A percentile compares a stretch with the other conserved stretches of the same genome.
Evolutionary conservation across 2,329 filamentous ascomycete genomes (phyloP).

Genomic region (Cercospora sp.): DNA sequence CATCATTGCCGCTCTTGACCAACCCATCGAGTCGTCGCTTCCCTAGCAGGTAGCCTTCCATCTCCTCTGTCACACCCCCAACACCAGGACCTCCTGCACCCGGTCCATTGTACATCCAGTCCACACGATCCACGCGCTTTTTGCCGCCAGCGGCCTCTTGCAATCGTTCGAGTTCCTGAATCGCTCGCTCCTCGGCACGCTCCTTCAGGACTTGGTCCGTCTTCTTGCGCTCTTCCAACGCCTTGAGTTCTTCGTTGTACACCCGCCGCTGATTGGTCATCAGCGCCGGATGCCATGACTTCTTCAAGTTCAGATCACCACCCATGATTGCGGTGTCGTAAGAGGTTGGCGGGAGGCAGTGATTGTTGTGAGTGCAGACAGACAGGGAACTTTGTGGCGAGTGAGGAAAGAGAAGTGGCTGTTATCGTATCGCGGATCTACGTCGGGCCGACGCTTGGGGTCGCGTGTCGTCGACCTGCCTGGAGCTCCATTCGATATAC

Average conservation of each 20-base stretch:
- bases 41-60: slow-evolving; percentile 88
- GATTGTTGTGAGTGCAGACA: background rate
- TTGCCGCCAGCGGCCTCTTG: slow-evolving; percentile 85
- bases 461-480: slow-evolving; percentile 1
- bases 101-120: slow-evolving; percentile 97
- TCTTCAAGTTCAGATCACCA: slow-evolving; percentile 92
- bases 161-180: slow-evolving; percentile 86
- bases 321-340: slow-evolving; percentile 65
- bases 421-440: background rate
- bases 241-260: slow-evolving; percentile 88
- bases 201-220: slow-evolving; percentile 91
- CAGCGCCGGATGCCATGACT: slow-evolving; percentile 86
- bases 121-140: slow-evolving; percentile 78
- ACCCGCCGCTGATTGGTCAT: slow-evolving; percentile 88
- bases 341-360: background rate
- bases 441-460: background rate
- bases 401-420: background rate
- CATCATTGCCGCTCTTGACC: slow-evolving; percentile 77
- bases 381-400: slow-evolving; percentile 3
- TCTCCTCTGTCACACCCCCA: slow-evolving; percentile 69
- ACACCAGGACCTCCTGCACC: slow-evolving; percentile 72
- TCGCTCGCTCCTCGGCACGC: slow-evolving; percentile 86
- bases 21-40: slow-evolving; percentile 89
- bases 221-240: slow-evolving; percentile 89
- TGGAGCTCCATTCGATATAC: background rate